A percentile compares a stretch with the other conserved stretches of the same genome.
phyloP scores from a whole-genome alignment of 768 basidiomycete genomes.

The Favolaschia claudopus region DNA sequence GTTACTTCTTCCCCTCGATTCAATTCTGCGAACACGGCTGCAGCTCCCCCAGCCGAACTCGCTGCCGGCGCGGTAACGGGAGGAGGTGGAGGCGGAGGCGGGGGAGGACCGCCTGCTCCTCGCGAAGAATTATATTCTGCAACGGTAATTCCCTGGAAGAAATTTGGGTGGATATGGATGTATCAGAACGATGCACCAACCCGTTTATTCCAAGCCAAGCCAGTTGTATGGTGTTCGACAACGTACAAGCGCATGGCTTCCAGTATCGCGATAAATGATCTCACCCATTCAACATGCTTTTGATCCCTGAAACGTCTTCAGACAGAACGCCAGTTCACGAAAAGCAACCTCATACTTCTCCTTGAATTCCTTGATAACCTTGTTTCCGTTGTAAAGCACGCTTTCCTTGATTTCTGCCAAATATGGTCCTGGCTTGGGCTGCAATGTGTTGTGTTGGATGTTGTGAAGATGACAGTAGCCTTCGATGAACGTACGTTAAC shows the following conservation, averaged over 20 bases:
- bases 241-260: conserved; percentile 86
- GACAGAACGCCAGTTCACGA: neutral
- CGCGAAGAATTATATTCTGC: conserved; percentile 56
- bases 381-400: conserved; percentile 87
- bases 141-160: conserved; percentile 60
- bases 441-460: conserved; percentile 34
- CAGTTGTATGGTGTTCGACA: conserved; percentile 85
- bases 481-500: conserved; percentile 69
- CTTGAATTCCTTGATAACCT: conserved; percentile 91
- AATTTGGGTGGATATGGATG: conserved; percentile 1
- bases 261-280: conserved; percentile 69
- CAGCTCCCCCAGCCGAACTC: conserved; percentile 58
- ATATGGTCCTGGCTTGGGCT: conserved; percentile 82
- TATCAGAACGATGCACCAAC: conserved; percentile 45
- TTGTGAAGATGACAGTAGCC: neutral
- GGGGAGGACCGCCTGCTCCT: conserved; percentile 52
- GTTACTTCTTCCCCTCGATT: conserved; percentile 93
- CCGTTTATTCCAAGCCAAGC: conserved; percentile 87
- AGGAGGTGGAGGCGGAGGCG: conserved; percentile 58
- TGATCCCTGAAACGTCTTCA: conserved; percentile 64
- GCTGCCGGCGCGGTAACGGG: conserved; percentile 48
- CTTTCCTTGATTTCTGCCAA: conserved; percentile 88
- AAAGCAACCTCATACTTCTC: conserved; percentile 76
- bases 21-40: conserved; percentile 89
- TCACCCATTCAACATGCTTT: conserved; percentile 90